These are phyloP conservation scores for Quercus aquifolioides DNA, from an alignment of 306 rosid genomes.

Conservation along the genomic window DNA sequence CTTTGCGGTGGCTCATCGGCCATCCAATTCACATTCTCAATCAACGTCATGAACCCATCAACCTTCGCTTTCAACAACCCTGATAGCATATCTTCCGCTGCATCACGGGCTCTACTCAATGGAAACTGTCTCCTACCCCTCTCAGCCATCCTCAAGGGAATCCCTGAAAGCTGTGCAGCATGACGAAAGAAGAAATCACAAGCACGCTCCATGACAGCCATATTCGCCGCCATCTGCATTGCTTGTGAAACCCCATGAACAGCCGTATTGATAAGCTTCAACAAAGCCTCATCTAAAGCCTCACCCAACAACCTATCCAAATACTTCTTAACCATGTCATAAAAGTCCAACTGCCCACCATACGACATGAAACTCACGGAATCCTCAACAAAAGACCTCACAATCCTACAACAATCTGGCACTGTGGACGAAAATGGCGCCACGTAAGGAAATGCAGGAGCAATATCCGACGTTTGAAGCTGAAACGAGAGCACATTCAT, in stretches of 20 bases:
- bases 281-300: conserved; percentile 73
- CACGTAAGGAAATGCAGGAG: conserved; percentile 87
- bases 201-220: conserved; percentile 94
- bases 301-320: conserved; percentile 79
- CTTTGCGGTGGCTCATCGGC: conserved; percentile 68
- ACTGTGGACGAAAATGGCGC: conserved; percentile 93
- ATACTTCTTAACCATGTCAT: conserved; percentile 87
- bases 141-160: conserved; percentile 90
- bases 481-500: conserved; percentile 99
- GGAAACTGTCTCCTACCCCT: conserved; percentile 93
- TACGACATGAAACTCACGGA: conserved; percentile 97
- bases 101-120: conserved; percentile 80
- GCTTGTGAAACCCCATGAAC: conserved; percentile 86
- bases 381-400: conserved; percentile 93
- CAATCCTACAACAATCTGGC: conserved; percentile 97
- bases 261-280: conserved; percentile 75
- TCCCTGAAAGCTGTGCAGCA: conserved; percentile 96
- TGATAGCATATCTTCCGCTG: conserved; percentile 67
- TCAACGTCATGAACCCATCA: conserved; percentile 79
- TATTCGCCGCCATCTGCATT: conserved; percentile 96
- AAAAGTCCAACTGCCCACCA: conserved; percentile 96
- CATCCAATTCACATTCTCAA: conserved; percentile 90
- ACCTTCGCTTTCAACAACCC: conserved; percentile 56
- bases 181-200: conserved; percentile 97
- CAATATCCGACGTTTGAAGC: conserved; percentile 75